These are phyloP conservation scores for Blepharisma japonicum DNA, from an alignment of 73 alveolate species.

Conservation along the genomic window DNA sequence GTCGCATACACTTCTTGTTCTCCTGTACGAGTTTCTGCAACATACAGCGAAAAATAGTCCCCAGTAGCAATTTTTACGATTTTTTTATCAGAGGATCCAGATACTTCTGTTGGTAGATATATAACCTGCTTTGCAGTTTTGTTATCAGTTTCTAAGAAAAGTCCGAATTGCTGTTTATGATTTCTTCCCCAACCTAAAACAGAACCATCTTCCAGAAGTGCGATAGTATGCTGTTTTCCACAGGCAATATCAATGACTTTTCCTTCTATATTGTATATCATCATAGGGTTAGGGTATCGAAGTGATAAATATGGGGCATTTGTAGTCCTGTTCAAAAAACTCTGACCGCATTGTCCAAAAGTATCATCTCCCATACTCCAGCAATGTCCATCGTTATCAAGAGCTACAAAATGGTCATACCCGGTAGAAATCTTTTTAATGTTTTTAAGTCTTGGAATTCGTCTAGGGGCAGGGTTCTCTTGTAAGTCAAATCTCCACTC, in stretches of 20 bases:
- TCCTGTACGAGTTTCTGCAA: constrained; percentile 45
- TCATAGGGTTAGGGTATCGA: constrained; percentile 61
- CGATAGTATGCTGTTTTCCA: constrained; percentile 70
- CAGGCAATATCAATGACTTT: constrained; percentile 53
- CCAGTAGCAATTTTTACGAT: constrained; percentile 74
- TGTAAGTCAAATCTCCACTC: constrained; percentile 50
- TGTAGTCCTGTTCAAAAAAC: constrained; percentile 50
- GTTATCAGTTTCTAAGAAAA: constrained; percentile 49
- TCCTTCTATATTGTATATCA: constrained; percentile 47
- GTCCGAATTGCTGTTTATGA: constrained; percentile 62
- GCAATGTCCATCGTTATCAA: constrained; percentile 62
- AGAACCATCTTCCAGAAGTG: constrained; percentile 60
- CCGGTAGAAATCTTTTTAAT: constrained; percentile 69
- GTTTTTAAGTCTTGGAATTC: constrained; percentile 39
- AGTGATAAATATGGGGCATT: constrained; percentile 70
- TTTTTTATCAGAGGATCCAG: constrained; percentile 45
- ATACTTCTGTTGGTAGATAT: constrained; percentile 53
- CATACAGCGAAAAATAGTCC: constrained; percentile 62
- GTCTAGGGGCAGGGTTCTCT: constrained; percentile 40
- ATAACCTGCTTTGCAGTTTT: constrained; percentile 58
- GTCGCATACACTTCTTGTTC: constrained; percentile 58
- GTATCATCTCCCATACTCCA: constrained; percentile 91
- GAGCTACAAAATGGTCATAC: constrained; percentile 74
- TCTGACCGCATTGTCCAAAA: constrained; percentile 79
- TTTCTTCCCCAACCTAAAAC: constrained; percentile 84